Base-by-base conservation (phyloP, 2,329 filamentous ascomycete species). In the Calonectria pseudoturangicola region DNA sequence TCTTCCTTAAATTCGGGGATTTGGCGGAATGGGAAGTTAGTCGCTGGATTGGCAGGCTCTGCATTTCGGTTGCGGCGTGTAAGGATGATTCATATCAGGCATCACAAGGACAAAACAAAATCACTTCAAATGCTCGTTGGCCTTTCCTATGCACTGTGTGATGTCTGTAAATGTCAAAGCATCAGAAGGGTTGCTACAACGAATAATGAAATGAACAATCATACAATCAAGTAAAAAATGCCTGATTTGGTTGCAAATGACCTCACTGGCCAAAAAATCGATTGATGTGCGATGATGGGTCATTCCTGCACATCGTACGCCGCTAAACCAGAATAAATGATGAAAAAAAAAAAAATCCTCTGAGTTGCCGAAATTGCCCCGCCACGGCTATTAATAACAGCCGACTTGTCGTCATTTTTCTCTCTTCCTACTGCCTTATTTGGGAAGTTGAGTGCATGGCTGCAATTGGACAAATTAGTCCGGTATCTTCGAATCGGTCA, bases 41-140 rank as follows among this genome's bases (percentile, higher is more conserved):
- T 83, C 82, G 84, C 84, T 83, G 83, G 84, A 85, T 84, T 84
- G 84, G 85, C 84, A 81, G 84, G 84, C 84, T 87, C 86, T 88
- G 86, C 86, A 88, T 88, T 88, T 87, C 82, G 86, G 86, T 85
- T 87, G 85, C 82, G 86, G 87, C 86, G 86, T 87, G 87, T 86
- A 87, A 85, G 85, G 85, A 86, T 85, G 84, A 87, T 85, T 86
- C 83, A 87, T 86, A 87, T 85, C 86, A 84, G 86, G 84, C 84
- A 86, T 86, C 84, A 86, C 85, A 86, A 86, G 84, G 82, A 85
- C 82, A 85, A 85, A 77, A 78, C 78, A 81, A 81, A 82, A 81
- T 81, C 76, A 81, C 79, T 81, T 79, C 78, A 79, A 82, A 76
- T 73, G 70, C 54, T 66, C 66, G 39, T 63, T 21, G 45, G 27